Conservation (phyloP, 345 rosid genomes). For the Hibiscus mutabilis region DNA sequence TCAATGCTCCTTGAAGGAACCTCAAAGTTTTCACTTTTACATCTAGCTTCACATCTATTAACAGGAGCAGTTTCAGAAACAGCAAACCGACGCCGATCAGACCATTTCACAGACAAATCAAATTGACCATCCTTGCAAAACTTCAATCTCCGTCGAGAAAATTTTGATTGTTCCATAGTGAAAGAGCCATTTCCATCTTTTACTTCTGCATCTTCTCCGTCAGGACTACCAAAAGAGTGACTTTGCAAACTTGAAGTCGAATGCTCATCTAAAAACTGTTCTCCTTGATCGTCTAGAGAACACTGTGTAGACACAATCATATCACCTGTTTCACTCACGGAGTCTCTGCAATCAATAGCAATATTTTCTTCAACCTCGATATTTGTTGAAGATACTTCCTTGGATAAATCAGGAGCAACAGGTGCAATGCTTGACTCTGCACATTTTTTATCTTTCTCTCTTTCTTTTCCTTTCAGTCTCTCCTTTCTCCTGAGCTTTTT, state of each 20-base stretch:
- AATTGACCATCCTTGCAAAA: conserved; percentile 44
- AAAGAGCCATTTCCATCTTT: conserved; percentile 47
- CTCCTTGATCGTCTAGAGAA: conserved; percentile 44
- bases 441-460: conserved; percentile 49
- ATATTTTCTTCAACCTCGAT: conserved; percentile 28
- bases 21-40: conserved; percentile 42
- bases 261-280: conserved; percentile 29
- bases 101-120: conserved; percentile 50
- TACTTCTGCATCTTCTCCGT: conserved; percentile 23
- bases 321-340: conserved; percentile 26
- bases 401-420: conserved; percentile 19
- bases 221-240: conserved; percentile 31
- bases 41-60: conserved; percentile 49
- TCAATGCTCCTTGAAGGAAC: conserved; percentile 43
- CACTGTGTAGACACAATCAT: conserved; percentile 40
- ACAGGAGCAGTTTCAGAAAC: conserved; percentile 41
- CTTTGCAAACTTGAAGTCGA: conserved; percentile 29
- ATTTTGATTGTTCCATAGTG: conserved; percentile 39
- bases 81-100: conserved; percentile 46
- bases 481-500: conserved; percentile 92
- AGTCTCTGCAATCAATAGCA: neutral
- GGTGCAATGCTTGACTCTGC: conserved; percentile 25
- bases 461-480: conserved; percentile 85
- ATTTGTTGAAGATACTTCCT: conserved; percentile 35
- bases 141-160: conserved; percentile 47